Percentiles rank a stretch among this genome's conserved stretches.
These are phyloP conservation scores for Clathrospora elynae DNA, from an alignment of 2,329 filamentous ascomycete genomes.

Conservation along the genomic window DNA sequence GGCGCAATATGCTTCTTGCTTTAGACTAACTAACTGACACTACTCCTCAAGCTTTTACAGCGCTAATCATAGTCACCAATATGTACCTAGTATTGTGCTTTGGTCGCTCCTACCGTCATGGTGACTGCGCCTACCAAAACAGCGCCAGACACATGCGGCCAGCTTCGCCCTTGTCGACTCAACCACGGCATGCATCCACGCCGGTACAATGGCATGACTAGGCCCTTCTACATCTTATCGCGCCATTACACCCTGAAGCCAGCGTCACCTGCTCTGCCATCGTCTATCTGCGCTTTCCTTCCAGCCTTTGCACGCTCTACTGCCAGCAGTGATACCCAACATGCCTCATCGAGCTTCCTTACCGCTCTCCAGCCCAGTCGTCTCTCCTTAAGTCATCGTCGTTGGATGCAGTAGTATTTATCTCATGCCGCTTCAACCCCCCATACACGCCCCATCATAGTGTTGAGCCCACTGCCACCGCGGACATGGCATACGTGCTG, in stretches of 20 bases:
- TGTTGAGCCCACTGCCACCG: conserved; percentile 19
- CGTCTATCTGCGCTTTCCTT: conserved; percentile 31
- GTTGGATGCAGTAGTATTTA: conserved; percentile 45
- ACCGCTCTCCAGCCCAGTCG: conserved; percentile 19
- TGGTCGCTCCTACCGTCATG: conserved; percentile 13
- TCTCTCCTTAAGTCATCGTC: conserved; percentile 38
- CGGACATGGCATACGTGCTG: conserved; percentile 49
- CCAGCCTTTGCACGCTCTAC: conserved; percentile 18
- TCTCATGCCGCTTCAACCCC: conserved; percentile 41
- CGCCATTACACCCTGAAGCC: conserved; percentile 5
- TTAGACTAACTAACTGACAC: too few relatives aligned
- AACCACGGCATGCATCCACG: too few relatives aligned
- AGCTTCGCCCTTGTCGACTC: too few relatives aligned
- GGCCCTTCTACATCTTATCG: conserved; percentile 25
- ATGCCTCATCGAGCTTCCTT: conserved; percentile 18
- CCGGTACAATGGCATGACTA: conserved; percentile 22
- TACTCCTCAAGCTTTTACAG: too few relatives aligned
- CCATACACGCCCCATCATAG: conserved; percentile 30
- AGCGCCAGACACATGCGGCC: conserved; percentile 11
- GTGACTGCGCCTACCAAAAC: conserved; percentile 15
- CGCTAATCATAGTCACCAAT: not conserved
- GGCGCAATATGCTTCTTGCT: too few relatives aligned
- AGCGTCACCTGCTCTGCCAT: conserved; percentile 10
- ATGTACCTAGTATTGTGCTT: not conserved
- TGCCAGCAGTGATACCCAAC: conserved; percentile 14